These are phyloP conservation scores for Cystoderma amianthinum DNA, from an alignment of 768 basidiomycete species.

Conservation along the genomic window DNA sequence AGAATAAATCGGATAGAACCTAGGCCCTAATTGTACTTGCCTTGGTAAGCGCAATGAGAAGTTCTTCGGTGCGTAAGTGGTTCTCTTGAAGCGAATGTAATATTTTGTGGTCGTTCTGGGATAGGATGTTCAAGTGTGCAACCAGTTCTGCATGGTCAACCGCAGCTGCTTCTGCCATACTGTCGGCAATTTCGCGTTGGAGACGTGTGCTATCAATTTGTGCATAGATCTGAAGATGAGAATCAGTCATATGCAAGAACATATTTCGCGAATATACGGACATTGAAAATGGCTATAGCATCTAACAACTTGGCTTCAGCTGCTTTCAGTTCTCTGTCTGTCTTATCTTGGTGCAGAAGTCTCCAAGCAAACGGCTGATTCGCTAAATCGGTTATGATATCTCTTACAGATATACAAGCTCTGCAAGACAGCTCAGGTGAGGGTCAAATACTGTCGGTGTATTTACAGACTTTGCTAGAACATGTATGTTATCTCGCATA, in stretches of 20 bases:
- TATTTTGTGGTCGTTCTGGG: not conserved
- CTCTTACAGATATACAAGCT: not conserved
- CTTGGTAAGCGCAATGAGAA: not conserved
- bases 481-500: too few relatives aligned
- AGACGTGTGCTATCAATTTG: not conserved
- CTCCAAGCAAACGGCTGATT: not conserved
- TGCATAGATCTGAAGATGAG: too few relatives aligned
- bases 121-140: too few relatives aligned
- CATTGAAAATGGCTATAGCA: not conserved
- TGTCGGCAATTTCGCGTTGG: not conserved
- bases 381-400: not conserved
- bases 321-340: not conserved
- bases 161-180: not conserved
- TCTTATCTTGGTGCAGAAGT: not conserved
- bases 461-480: too few relatives aligned
- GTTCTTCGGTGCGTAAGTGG: not conserved
- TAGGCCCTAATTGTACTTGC: not conserved
- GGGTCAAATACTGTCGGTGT: too few relatives aligned
- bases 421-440: too few relatives aligned
- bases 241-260: not conserved
- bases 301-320: not conserved
- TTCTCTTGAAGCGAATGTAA: not conserved
- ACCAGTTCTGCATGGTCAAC: not conserved
- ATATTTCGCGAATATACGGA: not conserved
- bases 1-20: not conserved